Evolutionary conservation across 2,329 filamentous ascomycete genomes (phyloP).

Genomic region (Mycocentrospora acerina): DNA sequence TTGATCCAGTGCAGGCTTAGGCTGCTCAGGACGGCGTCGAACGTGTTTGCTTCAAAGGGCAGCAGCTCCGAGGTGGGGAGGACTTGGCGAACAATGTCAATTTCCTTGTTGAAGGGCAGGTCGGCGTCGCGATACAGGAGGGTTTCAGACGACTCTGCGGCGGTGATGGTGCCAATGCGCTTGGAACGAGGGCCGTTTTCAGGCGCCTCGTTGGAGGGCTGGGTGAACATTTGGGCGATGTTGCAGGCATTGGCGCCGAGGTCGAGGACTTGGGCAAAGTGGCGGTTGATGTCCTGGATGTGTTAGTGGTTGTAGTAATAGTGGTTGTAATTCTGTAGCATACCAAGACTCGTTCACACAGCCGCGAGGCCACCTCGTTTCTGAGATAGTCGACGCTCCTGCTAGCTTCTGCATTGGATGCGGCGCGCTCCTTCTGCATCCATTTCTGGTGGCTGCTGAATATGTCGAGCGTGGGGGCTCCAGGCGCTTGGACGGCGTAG

Average conservation of each 20-base stretch:
- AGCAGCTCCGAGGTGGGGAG: constrained; percentile 73
- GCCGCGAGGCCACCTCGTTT: constrained; percentile 81
- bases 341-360: constrained; percentile 84
- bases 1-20: constrained; percentile 97
- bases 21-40: constrained; percentile 88
- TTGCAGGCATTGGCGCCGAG: constrained; percentile 96
- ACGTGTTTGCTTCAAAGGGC: constrained; percentile 73
- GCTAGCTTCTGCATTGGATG: constrained; percentile 67
- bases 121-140: constrained; percentile 79
- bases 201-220: constrained; percentile 60
- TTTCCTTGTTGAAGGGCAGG: constrained; percentile 70
- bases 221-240: constrained; percentile 76
- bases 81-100: constrained; percentile 73
- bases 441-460: constrained; percentile 89
- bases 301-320: constrained; percentile 17
- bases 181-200: constrained; percentile 66
- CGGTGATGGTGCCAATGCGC: constrained; percentile 73
- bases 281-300: constrained; percentile 83
- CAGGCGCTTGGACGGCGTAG: constrained; percentile 78
- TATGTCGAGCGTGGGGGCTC: constrained; percentile 78
- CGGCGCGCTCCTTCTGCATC: constrained; percentile 87
- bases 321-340: too few species aligned
- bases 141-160: constrained; percentile 76
- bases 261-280: constrained; percentile 82
- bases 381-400: constrained; percentile 88